phyloP scores from a whole-genome alignment of 768 basidiomycete species.

The Russula sp. region DNA sequence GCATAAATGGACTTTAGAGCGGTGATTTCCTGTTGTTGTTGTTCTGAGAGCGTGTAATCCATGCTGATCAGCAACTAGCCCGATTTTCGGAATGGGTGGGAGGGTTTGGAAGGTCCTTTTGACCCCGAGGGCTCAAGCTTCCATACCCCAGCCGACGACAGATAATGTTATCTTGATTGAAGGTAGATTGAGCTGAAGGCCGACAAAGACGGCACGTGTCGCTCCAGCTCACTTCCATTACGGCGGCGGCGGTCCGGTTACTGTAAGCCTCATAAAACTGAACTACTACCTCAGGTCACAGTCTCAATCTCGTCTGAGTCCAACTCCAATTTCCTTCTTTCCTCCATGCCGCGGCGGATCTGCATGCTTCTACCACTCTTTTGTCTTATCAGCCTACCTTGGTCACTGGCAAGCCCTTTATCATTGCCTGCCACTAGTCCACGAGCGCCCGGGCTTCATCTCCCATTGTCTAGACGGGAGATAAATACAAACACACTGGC shows the following conservation, averaged over 20 bases:
- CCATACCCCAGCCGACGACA: constrained; percentile 44
- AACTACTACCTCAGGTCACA: too few species aligned
- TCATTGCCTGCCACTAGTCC: not conserved
- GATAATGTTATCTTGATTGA: not conserved
- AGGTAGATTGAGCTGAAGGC: not conserved
- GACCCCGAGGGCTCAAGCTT: constrained; percentile 76
- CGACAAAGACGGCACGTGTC: not conserved
- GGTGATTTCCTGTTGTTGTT: constrained; percentile 67
- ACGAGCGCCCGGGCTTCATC: constrained; percentile 12
- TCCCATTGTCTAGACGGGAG: constrained; percentile 20
- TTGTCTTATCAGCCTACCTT: not conserved
- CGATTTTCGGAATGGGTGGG: constrained; percentile 31
- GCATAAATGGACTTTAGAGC: constrained; percentile 78
- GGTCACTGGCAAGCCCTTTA: constrained; percentile 11
- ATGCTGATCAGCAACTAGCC: constrained; percentile 38
- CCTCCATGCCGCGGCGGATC: not conserved
- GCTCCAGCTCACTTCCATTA: not conserved
- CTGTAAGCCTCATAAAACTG: too few species aligned
- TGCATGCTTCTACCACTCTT: constrained; percentile 8
- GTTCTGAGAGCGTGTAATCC: constrained; percentile 69
- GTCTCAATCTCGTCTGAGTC: too few species aligned
- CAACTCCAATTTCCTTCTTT: not conserved
- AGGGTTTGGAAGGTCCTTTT: constrained; percentile 56
- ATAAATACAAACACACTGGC: not conserved
- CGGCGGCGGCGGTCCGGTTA: too few species aligned